Conservation (phyloP, 208 protist genomes). For the Trichomonas tenax region DNA sequence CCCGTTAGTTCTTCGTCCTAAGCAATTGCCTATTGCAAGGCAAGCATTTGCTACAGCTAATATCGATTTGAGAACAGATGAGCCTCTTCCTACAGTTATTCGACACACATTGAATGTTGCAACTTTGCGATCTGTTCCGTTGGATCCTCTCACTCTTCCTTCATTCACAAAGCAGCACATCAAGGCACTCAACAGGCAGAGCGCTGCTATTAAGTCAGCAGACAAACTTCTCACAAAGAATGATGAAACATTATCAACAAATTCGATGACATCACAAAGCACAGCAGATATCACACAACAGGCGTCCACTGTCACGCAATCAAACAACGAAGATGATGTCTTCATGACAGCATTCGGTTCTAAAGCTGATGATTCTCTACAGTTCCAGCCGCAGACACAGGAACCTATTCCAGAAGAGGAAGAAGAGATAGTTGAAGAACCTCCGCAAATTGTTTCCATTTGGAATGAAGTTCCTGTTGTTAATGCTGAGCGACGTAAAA, state of each 20-base stretch:
- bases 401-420: neutral
- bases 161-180: neutral
- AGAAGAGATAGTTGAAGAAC: neutral
- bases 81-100: neutral
- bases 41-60: neutral
- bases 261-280: neutral
- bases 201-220: neutral
- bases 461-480: slow-evolving; percentile 1
- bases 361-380: neutral
- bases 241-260: neutral
- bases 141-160: neutral
- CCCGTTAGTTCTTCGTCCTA: neutral
- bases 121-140: neutral
- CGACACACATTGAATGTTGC: neutral
- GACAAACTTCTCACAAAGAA: neutral
- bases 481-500: neutral
- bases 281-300: too few relatives aligned
- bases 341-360: slow-evolving; percentile 9
- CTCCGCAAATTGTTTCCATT: neutral
- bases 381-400: neutral
- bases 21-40: neutral
- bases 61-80: neutral
- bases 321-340: neutral
- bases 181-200: neutral
- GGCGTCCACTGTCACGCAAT: too few relatives aligned